Evolutionary conservation across 1,139 yeast genomes (phyloP).

Genomic region (Pichiaceae sp.): DNA sequence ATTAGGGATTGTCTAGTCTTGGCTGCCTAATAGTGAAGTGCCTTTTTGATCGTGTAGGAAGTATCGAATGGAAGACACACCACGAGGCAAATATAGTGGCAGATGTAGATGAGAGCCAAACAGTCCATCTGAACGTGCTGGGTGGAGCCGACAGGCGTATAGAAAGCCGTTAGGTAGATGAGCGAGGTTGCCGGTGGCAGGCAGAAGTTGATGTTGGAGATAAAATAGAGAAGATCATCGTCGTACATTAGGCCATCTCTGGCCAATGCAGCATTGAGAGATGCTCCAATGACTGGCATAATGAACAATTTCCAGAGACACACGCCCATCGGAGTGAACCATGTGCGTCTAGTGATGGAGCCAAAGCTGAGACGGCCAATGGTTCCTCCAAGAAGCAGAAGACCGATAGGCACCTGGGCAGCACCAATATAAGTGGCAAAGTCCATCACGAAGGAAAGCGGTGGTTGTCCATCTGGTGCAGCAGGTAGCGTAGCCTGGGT

Average conservation of each 20-base stretch:
- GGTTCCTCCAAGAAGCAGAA: constrained; percentile 77
- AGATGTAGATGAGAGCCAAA: constrained; percentile 62
- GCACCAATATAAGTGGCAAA: constrained; percentile 70
- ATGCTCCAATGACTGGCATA: constrained; percentile 55
- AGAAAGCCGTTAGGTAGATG: constrained; percentile 78
- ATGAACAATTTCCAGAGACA: constrained; percentile 40
- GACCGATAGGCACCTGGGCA: constrained; percentile 85
- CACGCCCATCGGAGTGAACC: constrained; percentile 48
- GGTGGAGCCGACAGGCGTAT: constrained; percentile 54
- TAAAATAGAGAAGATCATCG: constrained; percentile 56
- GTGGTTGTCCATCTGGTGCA: constrained; percentile 84
- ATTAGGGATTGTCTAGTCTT: neutral
- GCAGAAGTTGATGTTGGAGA: constrained; percentile 68
- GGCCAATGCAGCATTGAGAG: constrained; percentile 43
- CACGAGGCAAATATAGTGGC: constrained; percentile 55
- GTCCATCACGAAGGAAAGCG: constrained; percentile 78
- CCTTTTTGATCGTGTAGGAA: constrained; percentile 44
- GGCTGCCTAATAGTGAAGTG: constrained; percentile 19
- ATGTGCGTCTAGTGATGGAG: constrained; percentile 57
- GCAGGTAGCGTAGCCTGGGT: constrained; percentile 33
- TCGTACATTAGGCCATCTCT: constrained; percentile 42
- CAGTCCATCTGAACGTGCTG: constrained; percentile 76
- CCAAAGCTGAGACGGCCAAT: constrained; percentile 62
- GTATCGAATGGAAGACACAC: constrained; percentile 62
- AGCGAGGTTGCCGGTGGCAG: constrained; percentile 83